Percentiles rank a stretch among this genome's conserved stretches.
Evolutionary conservation across 1,284 basidiomycete species (phyloP).

Genomic region (Cryptococcus deneoformans): DNA sequence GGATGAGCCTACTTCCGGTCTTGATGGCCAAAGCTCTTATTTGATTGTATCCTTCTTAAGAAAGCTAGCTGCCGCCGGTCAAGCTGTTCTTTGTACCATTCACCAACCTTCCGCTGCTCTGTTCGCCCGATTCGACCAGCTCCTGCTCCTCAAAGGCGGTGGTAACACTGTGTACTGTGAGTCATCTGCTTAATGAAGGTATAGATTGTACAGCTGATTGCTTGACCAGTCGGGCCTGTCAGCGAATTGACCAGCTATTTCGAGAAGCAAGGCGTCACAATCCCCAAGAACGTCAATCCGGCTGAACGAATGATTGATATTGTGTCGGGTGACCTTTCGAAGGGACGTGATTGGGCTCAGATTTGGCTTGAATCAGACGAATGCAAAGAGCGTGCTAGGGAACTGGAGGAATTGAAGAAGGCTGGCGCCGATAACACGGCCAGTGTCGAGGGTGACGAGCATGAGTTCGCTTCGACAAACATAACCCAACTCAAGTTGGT

Average conservation of each 20-base stretch:
- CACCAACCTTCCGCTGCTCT: slow-evolving; percentile 68
- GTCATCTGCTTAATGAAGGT: slow-evolving; percentile 48
- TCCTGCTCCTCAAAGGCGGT: slow-evolving; percentile 52
- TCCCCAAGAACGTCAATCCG: slow-evolving; percentile 51
- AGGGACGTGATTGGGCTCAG: slow-evolving; percentile 64
- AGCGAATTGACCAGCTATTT: slow-evolving; percentile 54
- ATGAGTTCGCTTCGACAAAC: slow-evolving; percentile 38
- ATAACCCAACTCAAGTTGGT: slow-evolving; percentile 32
- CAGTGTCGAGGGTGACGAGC: slow-evolving; percentile 18
- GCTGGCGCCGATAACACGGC: slow-evolving; percentile 8
- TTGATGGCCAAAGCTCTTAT: slow-evolving; percentile 87
- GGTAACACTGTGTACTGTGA: slow-evolving; percentile 58
- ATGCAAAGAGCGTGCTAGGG: slow-evolving; percentile 38
- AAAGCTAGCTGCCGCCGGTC: slow-evolving; percentile 78
- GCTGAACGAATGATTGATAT: slow-evolving; percentile 61
- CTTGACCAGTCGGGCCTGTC: slow-evolving; percentile 49
- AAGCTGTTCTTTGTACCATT: slow-evolving; percentile 58
- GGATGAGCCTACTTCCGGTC: slow-evolving; percentile 68
- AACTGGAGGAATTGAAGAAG: slow-evolving; percentile 48
- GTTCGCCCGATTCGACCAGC: slow-evolving; percentile 61
- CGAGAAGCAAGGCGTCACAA: slow-evolving; percentile 49
- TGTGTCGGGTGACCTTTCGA: slow-evolving; percentile 58
- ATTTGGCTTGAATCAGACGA: slow-evolving; percentile 59
- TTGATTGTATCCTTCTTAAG: slow-evolving; percentile 74
- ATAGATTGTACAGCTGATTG: slow-evolving; percentile 1